Evolutionary conservation across 164 flowering plant genomes (phyloP).

Genomic region (Nelumbo lutea): DNA sequence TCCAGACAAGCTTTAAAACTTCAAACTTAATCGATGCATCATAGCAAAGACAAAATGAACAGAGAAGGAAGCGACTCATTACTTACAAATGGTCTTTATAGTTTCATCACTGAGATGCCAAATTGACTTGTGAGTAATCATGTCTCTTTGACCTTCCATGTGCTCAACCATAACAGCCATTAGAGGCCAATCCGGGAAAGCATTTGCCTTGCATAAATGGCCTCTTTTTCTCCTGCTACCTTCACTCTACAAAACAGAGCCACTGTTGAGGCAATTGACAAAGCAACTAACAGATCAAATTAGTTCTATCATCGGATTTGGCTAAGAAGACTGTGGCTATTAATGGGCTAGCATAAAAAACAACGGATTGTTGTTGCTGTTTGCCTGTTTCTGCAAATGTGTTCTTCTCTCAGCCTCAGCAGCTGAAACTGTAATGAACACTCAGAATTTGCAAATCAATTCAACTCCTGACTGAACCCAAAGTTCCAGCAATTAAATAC

Average conservation of each 20-base stretch:
- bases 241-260: not conserved
- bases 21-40: not conserved
- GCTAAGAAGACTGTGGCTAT: too few species aligned
- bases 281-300: too few species aligned
- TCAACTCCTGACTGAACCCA: too few species aligned
- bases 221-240: conserved; percentile 32
- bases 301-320: too few species aligned
- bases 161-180: conserved; percentile 83
- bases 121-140: conserved; percentile 61
- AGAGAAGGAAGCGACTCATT: not conserved
- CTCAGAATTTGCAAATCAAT: too few species aligned
- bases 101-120: conserved; percentile 80
- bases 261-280: too few species aligned
- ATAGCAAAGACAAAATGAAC: not conserved
- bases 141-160: conserved; percentile 66
- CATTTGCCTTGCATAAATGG: conserved; percentile 33
- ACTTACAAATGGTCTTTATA: conserved; percentile 84
- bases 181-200: conserved; percentile 66
- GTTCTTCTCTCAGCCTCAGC: too few species aligned
- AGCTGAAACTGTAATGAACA: too few species aligned
- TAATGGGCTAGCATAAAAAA: too few species aligned
- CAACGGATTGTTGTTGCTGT: too few species aligned
- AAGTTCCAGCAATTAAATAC: too few species aligned
- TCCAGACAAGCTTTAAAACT: not conserved
- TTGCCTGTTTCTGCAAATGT: too few species aligned